Percentiles rank a stretch among this genome's conserved stretches.
phyloP scores from a whole-genome alignment of 164 flowering plant species.

The Malania oleifera region DNA sequence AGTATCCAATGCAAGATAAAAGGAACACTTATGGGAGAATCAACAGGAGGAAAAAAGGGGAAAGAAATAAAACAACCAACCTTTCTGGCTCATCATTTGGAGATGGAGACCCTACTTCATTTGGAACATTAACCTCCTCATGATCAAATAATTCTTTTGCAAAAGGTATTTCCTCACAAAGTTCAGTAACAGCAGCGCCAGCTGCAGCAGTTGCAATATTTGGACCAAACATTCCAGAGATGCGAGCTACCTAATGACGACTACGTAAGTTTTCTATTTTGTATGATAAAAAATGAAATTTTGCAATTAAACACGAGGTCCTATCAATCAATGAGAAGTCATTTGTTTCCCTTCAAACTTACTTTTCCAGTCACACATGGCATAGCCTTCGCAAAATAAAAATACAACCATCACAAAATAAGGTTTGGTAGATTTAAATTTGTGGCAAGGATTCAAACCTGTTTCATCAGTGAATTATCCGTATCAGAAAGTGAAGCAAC shows the following conservation, averaged over 20 bases:
- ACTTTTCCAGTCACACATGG: no score
- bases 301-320: background rate
- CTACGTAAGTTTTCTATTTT: slow-evolving; percentile 1
- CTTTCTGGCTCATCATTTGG: slow-evolving; percentile 30
- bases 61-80: slow-evolving; percentile 21
- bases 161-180: slow-evolving; percentile 60
- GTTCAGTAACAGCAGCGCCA: slow-evolving; percentile 65
- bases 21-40: background rate
- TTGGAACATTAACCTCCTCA: slow-evolving; percentile 17
- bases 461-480: slow-evolving; percentile 65
- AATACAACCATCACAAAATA: no score
- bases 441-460: slow-evolving; percentile 34
- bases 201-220: slow-evolving; percentile 69
- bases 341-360: no score
- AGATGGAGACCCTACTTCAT: slow-evolving; percentile 23
- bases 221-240: slow-evolving; percentile 63
- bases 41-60: background rate
- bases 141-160: slow-evolving; percentile 52
- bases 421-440: background rate
- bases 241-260: slow-evolving; percentile 51
- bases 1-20: slow-evolving; percentile 4
- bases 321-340: no score
- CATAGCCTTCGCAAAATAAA: no score
- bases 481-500: slow-evolving; percentile 37
- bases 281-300: background rate